phyloP scores from a whole-genome alignment of 2,329 filamentous ascomycete genomes.

The Neoscytalidium dimidiatum region DNA sequence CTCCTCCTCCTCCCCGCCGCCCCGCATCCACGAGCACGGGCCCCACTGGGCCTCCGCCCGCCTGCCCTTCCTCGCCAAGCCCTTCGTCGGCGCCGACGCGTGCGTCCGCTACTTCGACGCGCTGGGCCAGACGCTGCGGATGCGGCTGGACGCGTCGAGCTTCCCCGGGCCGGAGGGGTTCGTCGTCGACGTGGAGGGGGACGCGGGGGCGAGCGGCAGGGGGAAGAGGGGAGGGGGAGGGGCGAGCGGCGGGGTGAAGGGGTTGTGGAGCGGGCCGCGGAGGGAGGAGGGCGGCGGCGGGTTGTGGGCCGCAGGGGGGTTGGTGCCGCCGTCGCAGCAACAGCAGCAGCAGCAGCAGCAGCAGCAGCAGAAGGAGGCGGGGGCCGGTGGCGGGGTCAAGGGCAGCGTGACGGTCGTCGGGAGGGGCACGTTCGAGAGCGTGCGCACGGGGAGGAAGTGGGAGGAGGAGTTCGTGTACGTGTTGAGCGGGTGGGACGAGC shows the following conservation, averaged over 20 bases:
- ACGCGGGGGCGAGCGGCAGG: background rate
- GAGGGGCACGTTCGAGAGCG: background rate
- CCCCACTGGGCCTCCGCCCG: background rate
- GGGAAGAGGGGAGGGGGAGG: background rate
- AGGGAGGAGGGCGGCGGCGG: background rate
- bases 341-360: background rate
- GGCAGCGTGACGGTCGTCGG: conserved; percentile 4
- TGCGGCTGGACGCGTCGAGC: background rate
- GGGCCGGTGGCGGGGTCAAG: background rate
- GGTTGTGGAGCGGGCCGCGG: background rate
- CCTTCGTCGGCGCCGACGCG: background rate
- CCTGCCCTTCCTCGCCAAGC: conserved; percentile 5
- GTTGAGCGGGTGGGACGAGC: conserved; percentile 2
- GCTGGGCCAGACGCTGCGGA: background rate
- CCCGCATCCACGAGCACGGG: conserved; percentile 13
- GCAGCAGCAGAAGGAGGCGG: background rate
- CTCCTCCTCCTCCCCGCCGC: background rate
- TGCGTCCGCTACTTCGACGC: background rate
- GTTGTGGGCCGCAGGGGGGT: background rate
- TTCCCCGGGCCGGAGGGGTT: background rate
- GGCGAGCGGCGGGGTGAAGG: background rate
- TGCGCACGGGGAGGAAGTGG: conserved; percentile 8
- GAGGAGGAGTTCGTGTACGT: conserved; percentile 15
- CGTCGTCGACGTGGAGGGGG: background rate
- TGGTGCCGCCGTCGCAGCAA: background rate